These are phyloP conservation scores for Plicaturopsis crispa DNA, from an alignment of 768 basidiomycete species.

Conservation along the genomic window DNA sequence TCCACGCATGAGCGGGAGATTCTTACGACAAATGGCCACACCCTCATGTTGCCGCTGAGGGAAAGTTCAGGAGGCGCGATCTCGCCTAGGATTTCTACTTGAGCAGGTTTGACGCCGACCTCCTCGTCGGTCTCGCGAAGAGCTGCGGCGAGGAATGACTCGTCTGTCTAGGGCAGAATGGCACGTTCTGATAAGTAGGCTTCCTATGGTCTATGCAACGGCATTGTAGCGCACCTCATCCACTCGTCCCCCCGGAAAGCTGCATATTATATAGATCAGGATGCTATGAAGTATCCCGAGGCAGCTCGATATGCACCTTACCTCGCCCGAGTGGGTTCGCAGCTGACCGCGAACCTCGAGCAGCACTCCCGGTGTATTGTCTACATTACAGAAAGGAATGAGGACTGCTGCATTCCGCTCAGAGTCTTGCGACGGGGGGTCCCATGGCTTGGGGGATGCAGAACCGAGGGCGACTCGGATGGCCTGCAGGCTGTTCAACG, in stretches of 20 bases:
- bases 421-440: slow-evolving; percentile 11
- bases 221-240: slow-evolving; percentile 44
- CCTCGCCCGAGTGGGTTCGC: slow-evolving; percentile 73
- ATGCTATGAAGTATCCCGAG: too few relatives aligned
- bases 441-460: slow-evolving; percentile 9
- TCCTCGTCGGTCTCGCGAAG: slow-evolving; percentile 74
- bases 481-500: slow-evolving; percentile 21
- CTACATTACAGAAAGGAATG: slow-evolving; percentile 73
- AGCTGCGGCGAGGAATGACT: slow-evolving; percentile 47
- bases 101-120: slow-evolving; percentile 49
- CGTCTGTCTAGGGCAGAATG: slow-evolving; percentile 33
- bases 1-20: neutral
- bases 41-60: slow-evolving; percentile 47
- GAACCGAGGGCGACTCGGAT: slow-evolving; percentile 21
- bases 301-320: too few relatives aligned
- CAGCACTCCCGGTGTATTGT: slow-evolving; percentile 55
- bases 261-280: slow-evolving; percentile 16
- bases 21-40: slow-evolving; percentile 76
- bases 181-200: neutral
- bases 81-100: slow-evolving; percentile 60
- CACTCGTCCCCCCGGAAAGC: slow-evolving; percentile 70
- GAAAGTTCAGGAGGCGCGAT: slow-evolving; percentile 57
- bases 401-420: slow-evolving; percentile 60
- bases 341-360: slow-evolving; percentile 65
- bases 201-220: too few relatives aligned